Conservation (phyloP, 2,329 filamentous ascomycete species). For the Fonsecaea monophora region DNA sequence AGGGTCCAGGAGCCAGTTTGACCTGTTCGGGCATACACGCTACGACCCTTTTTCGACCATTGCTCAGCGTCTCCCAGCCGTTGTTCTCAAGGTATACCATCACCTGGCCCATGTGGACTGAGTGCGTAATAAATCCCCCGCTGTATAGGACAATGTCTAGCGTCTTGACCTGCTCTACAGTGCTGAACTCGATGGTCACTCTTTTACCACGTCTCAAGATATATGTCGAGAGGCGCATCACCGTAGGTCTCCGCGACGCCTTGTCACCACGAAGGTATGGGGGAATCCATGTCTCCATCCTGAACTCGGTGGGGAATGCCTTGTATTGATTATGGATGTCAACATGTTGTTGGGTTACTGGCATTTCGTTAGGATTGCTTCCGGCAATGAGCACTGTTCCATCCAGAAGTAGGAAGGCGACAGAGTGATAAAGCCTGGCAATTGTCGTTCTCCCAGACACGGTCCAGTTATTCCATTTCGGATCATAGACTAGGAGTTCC, state of each 20-base stretch:
- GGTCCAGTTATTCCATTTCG: conserved; percentile 59
- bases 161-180: conserved; percentile 41
- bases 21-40: conserved; percentile 61
- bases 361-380: conserved; percentile 67
- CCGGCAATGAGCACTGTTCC: conserved; percentile 66
- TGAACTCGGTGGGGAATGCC: conserved; percentile 64
- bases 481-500: conserved; percentile 65
- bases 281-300: conserved; percentile 67
- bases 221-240: conserved; percentile 55
- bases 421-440: conserved; percentile 66
- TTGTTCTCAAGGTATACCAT: conserved; percentile 61
- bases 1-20: conserved; percentile 65
- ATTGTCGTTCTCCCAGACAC: conserved; percentile 52
- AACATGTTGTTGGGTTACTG: conserved; percentile 52
- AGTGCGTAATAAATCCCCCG: conserved; percentile 67
- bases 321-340: conserved; percentile 51
- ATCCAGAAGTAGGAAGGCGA: conserved; percentile 65
- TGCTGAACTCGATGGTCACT: conserved; percentile 51
- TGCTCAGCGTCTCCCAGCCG: conserved; percentile 53
- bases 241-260: conserved; percentile 55
- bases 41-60: conserved; percentile 54
- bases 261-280: conserved; percentile 64
- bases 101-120: conserved; percentile 67
- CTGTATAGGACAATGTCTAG: conserved; percentile 62
- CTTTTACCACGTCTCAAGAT: conserved; percentile 53